Evolutionary conservation across 306 rosid species (phyloP).

Genomic region (Cicer arietinum): DNA sequence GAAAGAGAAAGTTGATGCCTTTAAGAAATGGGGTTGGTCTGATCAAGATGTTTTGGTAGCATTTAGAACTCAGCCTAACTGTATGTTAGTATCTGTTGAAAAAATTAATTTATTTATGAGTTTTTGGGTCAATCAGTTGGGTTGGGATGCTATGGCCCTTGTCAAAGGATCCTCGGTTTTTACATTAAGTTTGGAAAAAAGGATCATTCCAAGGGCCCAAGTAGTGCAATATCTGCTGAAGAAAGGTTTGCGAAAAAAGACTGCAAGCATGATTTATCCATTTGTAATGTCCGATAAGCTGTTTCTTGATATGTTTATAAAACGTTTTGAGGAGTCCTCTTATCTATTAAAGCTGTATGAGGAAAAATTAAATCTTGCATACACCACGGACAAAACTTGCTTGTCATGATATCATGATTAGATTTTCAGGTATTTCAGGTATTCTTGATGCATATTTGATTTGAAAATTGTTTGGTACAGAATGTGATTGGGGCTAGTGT

Average conservation of each 20-base stretch:
- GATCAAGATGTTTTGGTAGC: constrained; percentile 42
- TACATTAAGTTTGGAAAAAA: constrained; percentile 52
- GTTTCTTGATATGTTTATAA: not conserved
- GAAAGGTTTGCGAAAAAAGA: constrained; percentile 46
- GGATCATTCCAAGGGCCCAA: constrained; percentile 53
- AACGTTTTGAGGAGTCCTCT: not conserved
- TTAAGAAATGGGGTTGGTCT: constrained; percentile 61
- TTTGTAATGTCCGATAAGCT: not conserved
- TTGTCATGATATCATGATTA: not conserved
- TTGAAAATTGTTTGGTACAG: not conserved
- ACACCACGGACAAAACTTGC: not conserved
- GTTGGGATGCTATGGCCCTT: constrained; percentile 19
- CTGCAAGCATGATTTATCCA: not conserved
- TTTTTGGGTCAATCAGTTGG: constrained; percentile 51
- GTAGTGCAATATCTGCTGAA: constrained; percentile 44
- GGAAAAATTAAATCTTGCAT: not conserved
- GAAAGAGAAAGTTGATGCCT: constrained; percentile 49
- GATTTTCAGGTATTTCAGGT: not conserved
- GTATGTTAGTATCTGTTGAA: constrained; percentile 44
- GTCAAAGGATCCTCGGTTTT: not conserved
- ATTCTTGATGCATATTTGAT: not conserved
- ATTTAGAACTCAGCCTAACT: constrained; percentile 46
- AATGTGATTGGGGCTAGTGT: not conserved
- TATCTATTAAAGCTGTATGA: constrained; percentile 16
- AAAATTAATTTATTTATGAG: constrained; percentile 52